Evolutionary conservation across 129 eudicot species (phyloP).

Genomic region (Helianthus annuus): DNA sequence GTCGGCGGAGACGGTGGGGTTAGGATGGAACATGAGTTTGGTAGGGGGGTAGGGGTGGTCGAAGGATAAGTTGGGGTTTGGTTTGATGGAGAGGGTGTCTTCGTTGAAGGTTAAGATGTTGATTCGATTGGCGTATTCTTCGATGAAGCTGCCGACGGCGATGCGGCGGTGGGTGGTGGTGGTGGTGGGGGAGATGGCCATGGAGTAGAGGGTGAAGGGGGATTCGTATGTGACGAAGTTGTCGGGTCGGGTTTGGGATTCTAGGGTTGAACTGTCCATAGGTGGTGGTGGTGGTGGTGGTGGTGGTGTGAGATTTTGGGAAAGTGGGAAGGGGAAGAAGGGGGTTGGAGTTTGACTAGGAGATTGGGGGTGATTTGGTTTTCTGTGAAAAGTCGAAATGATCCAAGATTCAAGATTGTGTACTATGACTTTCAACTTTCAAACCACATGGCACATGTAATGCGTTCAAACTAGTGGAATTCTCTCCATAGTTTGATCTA

Average conservation of each 20-base stretch:
- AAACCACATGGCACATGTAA: too few relatives aligned
- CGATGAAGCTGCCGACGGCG: conserved; percentile 82
- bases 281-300: too few relatives aligned
- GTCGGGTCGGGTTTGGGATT: conserved; percentile 35
- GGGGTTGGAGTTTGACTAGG: too few relatives aligned
- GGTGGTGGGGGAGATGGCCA: conserved; percentile 36
- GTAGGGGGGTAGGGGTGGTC: conserved; percentile 84
- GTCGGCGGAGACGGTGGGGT: conserved; percentile 18
- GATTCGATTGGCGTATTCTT: conserved; percentile 60
- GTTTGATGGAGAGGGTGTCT: conserved; percentile 41
- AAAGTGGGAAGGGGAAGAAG: too few relatives aligned
- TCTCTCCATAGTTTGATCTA: too few relatives aligned
- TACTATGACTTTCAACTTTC: too few relatives aligned
- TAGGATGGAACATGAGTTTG: conserved; percentile 71
- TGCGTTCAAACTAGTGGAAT: too few relatives aligned
- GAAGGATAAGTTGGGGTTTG: conserved; percentile 52
- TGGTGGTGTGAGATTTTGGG: too few relatives aligned
- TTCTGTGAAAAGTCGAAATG: too few relatives aligned
- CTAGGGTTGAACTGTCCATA: conserved; percentile 34
- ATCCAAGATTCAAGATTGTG: too few relatives aligned
- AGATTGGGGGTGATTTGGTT: too few relatives aligned
- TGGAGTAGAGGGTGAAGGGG: conserved; percentile 65
- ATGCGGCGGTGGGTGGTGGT: conserved; percentile 36
- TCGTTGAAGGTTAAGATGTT: conserved; percentile 58
- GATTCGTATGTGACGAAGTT: conserved; percentile 48